Evolutionary conservation across 257 asterid species (phyloP).

Genomic region (Lycium ferocissimum): DNA sequence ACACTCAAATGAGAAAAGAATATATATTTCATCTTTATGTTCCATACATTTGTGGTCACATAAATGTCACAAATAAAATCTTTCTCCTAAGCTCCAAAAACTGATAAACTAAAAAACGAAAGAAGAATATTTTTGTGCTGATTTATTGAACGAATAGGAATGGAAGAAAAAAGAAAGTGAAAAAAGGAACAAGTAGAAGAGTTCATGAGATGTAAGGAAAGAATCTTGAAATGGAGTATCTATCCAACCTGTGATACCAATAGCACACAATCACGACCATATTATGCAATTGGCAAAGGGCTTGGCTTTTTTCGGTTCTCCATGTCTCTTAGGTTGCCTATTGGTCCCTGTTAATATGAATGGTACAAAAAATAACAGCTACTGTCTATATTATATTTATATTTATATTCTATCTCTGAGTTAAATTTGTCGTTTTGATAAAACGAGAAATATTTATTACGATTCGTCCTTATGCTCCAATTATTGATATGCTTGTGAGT

Average conservation of each 20-base stretch:
- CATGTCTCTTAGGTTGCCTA: slow-evolving; percentile 14
- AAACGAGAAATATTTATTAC: not conserved
- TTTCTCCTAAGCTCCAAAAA: not conserved
- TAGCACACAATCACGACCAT: not conserved
- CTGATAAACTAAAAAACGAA: not conserved
- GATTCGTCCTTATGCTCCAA: not conserved
- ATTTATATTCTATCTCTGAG: not conserved
- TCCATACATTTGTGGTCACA: not conserved
- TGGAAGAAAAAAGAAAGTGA: not conserved
- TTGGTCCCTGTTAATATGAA: slow-evolving; percentile 25
- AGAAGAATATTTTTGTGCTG: not conserved
- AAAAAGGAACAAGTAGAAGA: not conserved
- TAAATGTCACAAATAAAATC: not conserved
- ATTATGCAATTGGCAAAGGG: slow-evolving; percentile 23
- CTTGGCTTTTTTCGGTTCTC: slow-evolving; percentile 7
- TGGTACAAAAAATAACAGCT: slow-evolving; percentile 12
- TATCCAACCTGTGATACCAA: slow-evolving; percentile 24
- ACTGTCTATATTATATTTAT: too few relatives aligned
- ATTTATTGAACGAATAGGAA: slow-evolving; percentile 7
- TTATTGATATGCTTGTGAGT: not conserved
- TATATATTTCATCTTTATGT: not conserved
- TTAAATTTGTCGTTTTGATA: not conserved
- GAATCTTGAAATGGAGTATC: slow-evolving; percentile 26
- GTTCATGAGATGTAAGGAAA: slow-evolving; percentile 29
- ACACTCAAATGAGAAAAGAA: slow-evolving; percentile 12